phyloP scores from a whole-genome alignment of 2,329 filamentous ascomycete genomes.

The Trichoderma harzianum region DNA sequence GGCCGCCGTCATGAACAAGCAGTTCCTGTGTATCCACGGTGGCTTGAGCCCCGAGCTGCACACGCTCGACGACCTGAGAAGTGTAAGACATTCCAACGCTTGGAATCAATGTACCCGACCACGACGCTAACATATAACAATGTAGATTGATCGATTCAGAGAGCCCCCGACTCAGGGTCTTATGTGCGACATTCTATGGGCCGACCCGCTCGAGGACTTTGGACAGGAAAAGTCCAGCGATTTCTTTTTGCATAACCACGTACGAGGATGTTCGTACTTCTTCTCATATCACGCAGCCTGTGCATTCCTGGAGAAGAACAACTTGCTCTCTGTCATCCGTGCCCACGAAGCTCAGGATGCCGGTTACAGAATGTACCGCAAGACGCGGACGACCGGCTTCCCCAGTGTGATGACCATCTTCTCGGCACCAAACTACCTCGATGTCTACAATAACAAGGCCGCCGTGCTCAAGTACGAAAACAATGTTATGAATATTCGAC shows the following conservation, averaged over 20 bases:
- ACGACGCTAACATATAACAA: slow-evolving; percentile 19
- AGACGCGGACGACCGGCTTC: slow-evolving; percentile 96
- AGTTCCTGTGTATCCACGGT: slow-evolving; percentile 97
- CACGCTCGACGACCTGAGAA: slow-evolving; percentile 90
- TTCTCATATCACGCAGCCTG: slow-evolving; percentile 98
- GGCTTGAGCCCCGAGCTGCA: slow-evolving; percentile 94
- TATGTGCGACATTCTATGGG: slow-evolving; percentile 99
- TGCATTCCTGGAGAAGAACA: slow-evolving; percentile 98
- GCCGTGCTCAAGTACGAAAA: slow-evolving; percentile 99
- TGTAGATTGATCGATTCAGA: slow-evolving; percentile 90
- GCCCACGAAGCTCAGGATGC: slow-evolving; percentile 98
- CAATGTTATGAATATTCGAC: slow-evolving; percentile 99
- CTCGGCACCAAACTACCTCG: slow-evolving; percentile 96
- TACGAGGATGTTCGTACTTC: slow-evolving; percentile 98
- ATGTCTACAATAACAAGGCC: slow-evolving; percentile 99
- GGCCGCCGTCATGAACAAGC: slow-evolving; percentile 99
- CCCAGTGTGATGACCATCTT: slow-evolving; percentile 99
- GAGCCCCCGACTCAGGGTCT: slow-evolving; percentile 95
- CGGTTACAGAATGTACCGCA: slow-evolving; percentile 98
- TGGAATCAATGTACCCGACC: not conserved
- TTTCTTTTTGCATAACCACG: slow-evolving; percentile 97
- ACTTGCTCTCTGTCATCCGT: slow-evolving; percentile 91
- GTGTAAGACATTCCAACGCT: slow-evolving; percentile 49
- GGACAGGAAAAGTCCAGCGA: slow-evolving; percentile 98
- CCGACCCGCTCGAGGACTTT: slow-evolving; percentile 95